These are phyloP conservation scores for Pythium phragmiticola DNA, from an alignment of 352 stramenopile genomes.

Conservation along the genomic window DNA sequence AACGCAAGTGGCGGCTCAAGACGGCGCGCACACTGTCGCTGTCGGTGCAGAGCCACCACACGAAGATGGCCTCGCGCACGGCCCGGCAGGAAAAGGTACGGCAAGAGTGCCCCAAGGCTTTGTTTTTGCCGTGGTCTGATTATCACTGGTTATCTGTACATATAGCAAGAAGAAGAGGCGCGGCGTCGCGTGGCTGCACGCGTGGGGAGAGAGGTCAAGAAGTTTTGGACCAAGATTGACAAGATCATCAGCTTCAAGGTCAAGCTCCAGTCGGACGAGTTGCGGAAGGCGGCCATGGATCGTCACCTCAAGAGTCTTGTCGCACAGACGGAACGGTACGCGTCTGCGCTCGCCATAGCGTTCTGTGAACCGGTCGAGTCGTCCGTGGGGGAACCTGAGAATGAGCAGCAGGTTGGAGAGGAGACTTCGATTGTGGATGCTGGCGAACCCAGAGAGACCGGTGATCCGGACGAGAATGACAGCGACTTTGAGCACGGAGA, in stretches of 20 bases:
- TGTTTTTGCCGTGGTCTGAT: too few species aligned
- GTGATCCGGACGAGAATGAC: slow-evolving; percentile 4
- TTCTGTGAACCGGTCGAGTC: slow-evolving; percentile 34
- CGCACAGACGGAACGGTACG: slow-evolving; percentile 96
- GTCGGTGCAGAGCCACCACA: slow-evolving; percentile 57
- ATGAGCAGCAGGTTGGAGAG: slow-evolving; percentile 6
- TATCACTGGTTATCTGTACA: background rate
- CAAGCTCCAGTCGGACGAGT: slow-evolving; percentile 89
- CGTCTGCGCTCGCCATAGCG: slow-evolving; percentile 69
- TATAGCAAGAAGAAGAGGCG: slow-evolving; percentile 38
- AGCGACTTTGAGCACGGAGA: slow-evolving; percentile 25
- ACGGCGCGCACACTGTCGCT: slow-evolving; percentile 71
- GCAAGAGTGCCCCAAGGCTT: background rate
- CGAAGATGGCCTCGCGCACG: slow-evolving; percentile 37
- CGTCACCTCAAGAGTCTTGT: slow-evolving; percentile 94
- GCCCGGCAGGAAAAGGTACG: slow-evolving; percentile 40
- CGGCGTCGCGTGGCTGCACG: slow-evolving; percentile 61
- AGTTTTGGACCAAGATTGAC: slow-evolving; percentile 98
- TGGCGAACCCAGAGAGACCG: background rate
- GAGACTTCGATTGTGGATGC: background rate
- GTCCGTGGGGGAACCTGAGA: background rate
- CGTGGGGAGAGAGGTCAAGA: slow-evolving; percentile 88
- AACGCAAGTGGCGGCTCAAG: slow-evolving; percentile 84
- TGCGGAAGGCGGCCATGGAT: slow-evolving; percentile 93
- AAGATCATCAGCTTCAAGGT: slow-evolving; percentile 98